Evolutionary conservation across 2,329 filamentous ascomycete genomes (phyloP), one percentile per base, ranked within the genome.

Genomic region (Diaporthe nobilis): DNA sequence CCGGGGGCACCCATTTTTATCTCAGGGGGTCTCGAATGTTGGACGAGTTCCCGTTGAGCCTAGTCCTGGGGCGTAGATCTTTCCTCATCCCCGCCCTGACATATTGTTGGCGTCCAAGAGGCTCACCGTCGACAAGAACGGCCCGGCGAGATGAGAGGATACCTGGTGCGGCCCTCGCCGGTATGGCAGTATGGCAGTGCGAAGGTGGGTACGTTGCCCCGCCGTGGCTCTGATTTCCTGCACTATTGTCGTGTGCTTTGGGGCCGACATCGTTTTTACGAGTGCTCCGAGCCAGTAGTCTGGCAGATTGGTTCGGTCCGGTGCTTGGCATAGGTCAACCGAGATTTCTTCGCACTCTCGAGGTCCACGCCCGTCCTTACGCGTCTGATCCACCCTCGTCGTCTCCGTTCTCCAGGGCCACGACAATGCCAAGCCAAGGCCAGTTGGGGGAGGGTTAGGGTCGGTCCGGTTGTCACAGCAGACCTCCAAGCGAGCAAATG

Each of bases 271-370:
- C 47, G 13, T 34, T 3, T 25, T n/a, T 20, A 68, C 28, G 28
- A 47, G 44, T 22, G 20, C 28, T 51, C 28, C 42, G 44, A n/a
- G 20, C 63, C 63, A 67, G 63, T 67, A 34, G 28, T 17, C 42
- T 67, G 44, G 6, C 63, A 37, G 28, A 5, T 31, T 34, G 31
- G 39, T 39, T 25, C 44, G 31, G 44, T 25, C 31, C 44, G 31
- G 63, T 68, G 63, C 63, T 68, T 68, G 63, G 63, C 63, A 53
- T 51, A 37, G 17, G 44, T 12, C 12, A 68, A 68, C 63, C 63
- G 63, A 68, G 22, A 68, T 68, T 65, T 68, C 63, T 17, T 68
- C 13, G 44, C 44, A 53, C 53, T 53, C 63, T 53, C 44, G 31
- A 37, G 47, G 31, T 51, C 63, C 61, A 37, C 42, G 61, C 44